Evolutionary conservation across 306 rosid genomes (phyloP).

Genomic region (Lablab purpureus): DNA sequence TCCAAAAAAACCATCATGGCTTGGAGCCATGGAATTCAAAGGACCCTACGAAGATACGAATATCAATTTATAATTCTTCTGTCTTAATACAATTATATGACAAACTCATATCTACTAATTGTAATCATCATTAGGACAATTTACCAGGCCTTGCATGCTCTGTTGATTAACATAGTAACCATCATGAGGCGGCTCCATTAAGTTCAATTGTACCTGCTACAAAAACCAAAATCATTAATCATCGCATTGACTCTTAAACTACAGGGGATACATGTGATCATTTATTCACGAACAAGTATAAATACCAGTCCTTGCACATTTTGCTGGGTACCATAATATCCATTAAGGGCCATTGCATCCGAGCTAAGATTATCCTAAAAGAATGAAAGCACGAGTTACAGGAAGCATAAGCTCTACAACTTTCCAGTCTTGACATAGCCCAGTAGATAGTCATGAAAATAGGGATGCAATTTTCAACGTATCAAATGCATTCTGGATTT

Average conservation of each 20-base stretch:
- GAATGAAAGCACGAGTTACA: constrained; percentile 47
- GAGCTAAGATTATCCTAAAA: constrained; percentile 77
- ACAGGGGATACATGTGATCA: constrained; percentile 27
- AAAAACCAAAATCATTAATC: constrained; percentile 32
- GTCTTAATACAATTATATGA: constrained; percentile 27
- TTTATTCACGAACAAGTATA: constrained; percentile 17
- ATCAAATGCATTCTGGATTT: constrained; percentile 26
- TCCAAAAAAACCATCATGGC: constrained; percentile 77
- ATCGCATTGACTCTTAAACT: constrained; percentile 15
- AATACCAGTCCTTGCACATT: constrained; percentile 93
- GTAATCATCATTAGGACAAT: constrained; percentile 43
- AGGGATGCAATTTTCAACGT: constrained; percentile 16
- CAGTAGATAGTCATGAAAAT: constrained; percentile 14
- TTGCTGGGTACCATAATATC: constrained; percentile 84
- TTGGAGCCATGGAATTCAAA: constrained; percentile 72
- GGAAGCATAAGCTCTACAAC: constrained; percentile 25
- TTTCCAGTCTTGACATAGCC: constrained; percentile 20
- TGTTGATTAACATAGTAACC: constrained; percentile 86
- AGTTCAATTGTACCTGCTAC: constrained; percentile 78
- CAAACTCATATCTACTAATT: background rate
- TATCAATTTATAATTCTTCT: constrained; percentile 37
- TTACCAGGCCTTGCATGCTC: constrained; percentile 84
- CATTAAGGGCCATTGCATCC: constrained; percentile 70
- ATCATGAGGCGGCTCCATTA: constrained; percentile 97
- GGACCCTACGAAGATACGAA: constrained; percentile 67